Percentiles rank a stretch among this genome's conserved stretches.
phyloP scores from a whole-genome alignment of 2,329 filamentous ascomycete species.

The Dactylellina parvicollis region DNA sequence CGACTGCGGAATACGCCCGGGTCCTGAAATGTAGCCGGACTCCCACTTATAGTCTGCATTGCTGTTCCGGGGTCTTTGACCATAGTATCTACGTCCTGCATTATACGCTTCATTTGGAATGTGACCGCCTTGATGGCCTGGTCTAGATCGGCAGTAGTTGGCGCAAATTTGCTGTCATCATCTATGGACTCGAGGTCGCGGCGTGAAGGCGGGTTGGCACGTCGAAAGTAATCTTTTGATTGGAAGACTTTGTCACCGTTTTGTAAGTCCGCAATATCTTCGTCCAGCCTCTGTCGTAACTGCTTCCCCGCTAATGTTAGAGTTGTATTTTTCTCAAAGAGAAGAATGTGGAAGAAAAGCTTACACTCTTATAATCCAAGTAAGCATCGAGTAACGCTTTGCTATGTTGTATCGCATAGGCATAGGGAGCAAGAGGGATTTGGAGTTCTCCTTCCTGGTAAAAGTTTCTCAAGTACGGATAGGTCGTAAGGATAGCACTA shows the following conservation, averaged over 20 bases:
- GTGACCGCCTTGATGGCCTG: slow-evolving; percentile 27
- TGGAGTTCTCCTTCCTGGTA: slow-evolving; percentile 33
- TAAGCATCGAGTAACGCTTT: slow-evolving; percentile 57
- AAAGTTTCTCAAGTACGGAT: slow-evolving; percentile 57
- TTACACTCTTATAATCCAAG: slow-evolving; percentile 57
- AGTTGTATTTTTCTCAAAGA: not conserved
- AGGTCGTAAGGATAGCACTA: slow-evolving; percentile 58
- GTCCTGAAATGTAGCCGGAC: slow-evolving; percentile 25
- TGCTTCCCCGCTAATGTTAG: not conserved
- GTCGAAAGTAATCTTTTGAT: slow-evolving; percentile 36
- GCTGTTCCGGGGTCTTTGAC: slow-evolving; percentile 12
- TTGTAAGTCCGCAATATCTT: slow-evolving; percentile 45
- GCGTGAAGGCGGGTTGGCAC: slow-evolving; percentile 9
- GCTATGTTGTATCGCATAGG: slow-evolving; percentile 56
- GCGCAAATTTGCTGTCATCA: slow-evolving; percentile 38
- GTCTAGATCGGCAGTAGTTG: slow-evolving; percentile 21
- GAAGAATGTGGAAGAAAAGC: not conserved
- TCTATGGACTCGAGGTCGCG: slow-evolving; percentile 25
- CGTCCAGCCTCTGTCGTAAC: slow-evolving; percentile 24
- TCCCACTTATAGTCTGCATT: slow-evolving; percentile 1
- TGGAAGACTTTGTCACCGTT: slow-evolving; percentile 50
- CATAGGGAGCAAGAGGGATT: slow-evolving; percentile 55
- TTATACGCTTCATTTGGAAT: slow-evolving; percentile 55
- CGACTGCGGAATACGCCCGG: slow-evolving; percentile 42
- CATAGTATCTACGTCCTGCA: slow-evolving; percentile 49